phyloP scores from a whole-genome alignment of 768 basidiomycete species.

The Gyrodon lividus region DNA sequence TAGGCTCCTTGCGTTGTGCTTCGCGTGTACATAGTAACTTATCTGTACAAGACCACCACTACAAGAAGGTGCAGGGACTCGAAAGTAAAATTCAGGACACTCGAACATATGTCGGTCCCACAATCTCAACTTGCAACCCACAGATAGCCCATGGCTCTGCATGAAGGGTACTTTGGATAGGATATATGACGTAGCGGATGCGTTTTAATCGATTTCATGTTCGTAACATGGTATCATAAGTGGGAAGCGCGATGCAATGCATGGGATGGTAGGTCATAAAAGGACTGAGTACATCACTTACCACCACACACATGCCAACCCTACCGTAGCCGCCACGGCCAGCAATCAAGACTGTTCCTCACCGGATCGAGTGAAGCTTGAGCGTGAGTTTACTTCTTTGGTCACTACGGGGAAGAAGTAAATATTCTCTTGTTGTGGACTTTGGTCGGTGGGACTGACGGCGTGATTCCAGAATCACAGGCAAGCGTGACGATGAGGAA shows the following conservation, averaged over 20 bases:
- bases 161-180: background rate
- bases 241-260: slow-evolving; percentile 23
- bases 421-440: too few relatives aligned
- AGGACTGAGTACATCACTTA: slow-evolving; percentile 19
- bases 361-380: slow-evolving; percentile 91
- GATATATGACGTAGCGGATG: background rate
- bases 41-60: too few relatives aligned
- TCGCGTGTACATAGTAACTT: too few relatives aligned
- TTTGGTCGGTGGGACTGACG: slow-evolving; percentile 8
- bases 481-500: slow-evolving; percentile 99
- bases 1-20: too few relatives aligned
- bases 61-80: too few relatives aligned
- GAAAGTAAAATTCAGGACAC: too few relatives aligned
- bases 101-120: too few relatives aligned
- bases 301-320: too few relatives aligned
- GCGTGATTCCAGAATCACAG: slow-evolving; percentile 36
- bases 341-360: slow-evolving; percentile 91
- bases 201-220: slow-evolving; percentile 16
- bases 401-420: background rate
- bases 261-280: slow-evolving; percentile 20
- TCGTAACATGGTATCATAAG: slow-evolving; percentile 27
- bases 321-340: too few relatives aligned
- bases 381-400: slow-evolving; percentile 61
- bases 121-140: too few relatives aligned
- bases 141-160: background rate